Evolutionary conservation across 2,329 filamentous ascomycete genomes (phyloP), one percentile per base, ranked within the genome.

Genomic region (Microdochium bolleyi): DNA sequence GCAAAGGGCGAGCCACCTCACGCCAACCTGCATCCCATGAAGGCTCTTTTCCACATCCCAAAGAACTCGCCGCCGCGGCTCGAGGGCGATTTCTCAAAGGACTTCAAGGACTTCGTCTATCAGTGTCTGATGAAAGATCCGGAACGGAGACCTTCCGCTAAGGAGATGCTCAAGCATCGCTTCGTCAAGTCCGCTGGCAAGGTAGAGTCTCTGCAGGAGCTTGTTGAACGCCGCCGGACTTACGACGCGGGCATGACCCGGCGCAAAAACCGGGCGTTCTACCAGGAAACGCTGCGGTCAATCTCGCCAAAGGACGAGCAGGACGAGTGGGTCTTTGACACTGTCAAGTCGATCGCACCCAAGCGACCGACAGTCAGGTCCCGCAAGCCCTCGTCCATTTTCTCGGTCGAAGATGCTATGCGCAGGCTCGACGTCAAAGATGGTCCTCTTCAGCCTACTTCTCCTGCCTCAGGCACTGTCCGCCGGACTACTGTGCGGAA

Each of bases 321-420:
- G 16, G 90, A 96, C 57, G 92, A 89, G 58, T 97, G 92, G 92
- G 87, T 95, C 2, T 97, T 97, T 65, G 92, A 96, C 64, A 97
- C 92, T 0, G 84, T 97, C 64, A 94, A 89, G 68, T 89, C 88
- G 0, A 75, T 85, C 30, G 78, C 74, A 3, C 76, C 82, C 3
- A 80, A 80, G 60, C 82, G 78, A 38, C 70, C 73, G 14, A 74
- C 73, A 0, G 71, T 76, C 52, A 79, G 74, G 62, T 70, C 74
- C 49, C 74, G 80, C 51, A 81, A 82, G 54, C 73, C 80, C 3
- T 83, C 80, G 1, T 77, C 79, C 5, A 76, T 82, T 37, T 76
- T 79, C 56, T 69, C 74, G 38, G 76, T 77, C n/a, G 82, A 86
- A 57, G 82, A 84, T 54, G 76, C 78, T 21, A 72, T 86, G 67